Evolutionary conservation across 2,329 filamentous ascomycete species (phyloP), one percentile per base, ranked within the genome.

Genomic region (Aureobasidium pullulans): DNA sequence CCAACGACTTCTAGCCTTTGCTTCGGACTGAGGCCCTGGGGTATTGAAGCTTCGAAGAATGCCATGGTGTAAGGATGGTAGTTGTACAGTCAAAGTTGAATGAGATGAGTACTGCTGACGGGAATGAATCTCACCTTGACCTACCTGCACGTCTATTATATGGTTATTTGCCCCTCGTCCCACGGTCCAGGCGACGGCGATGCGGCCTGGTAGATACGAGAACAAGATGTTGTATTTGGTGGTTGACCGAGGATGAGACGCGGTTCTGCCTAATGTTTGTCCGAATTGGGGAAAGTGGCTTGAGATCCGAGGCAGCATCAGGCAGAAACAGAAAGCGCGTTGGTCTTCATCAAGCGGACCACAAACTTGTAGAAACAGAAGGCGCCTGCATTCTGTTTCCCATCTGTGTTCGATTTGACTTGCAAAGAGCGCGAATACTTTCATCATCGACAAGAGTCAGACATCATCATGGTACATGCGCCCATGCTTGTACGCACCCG

Each of bases 261-360:
- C 37, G 34, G 23, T 52, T 52, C 48, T 52, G 48, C 48, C 48
- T 52, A 19, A 11, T 52, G 48, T 36, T 52, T 52, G 19, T 7
- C 48, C 23, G 6, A 31, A 19, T 36, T 10, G 47, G 32, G 47
- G 16, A 36, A 49, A 40, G 34, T 16, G 48, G 34, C 48, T 34
- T 48, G 44, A 11, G 16, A 7, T 15, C 34, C 31, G 34, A 40
- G 48, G 36, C 48, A 52, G 48, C 48, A 52, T 29, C 48, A 40
- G 48, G 34, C 34, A 52, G 48, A 8, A 13, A 8, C 8, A 36
- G 34, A 40, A 52, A 23, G 36, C 48, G 36, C 9, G 36, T 40
- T 40, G 5, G 6, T 40, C 11, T 11, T n/a, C 34, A 13, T 13
- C 19, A 13, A 29, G 8, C 48, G 36, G 13, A 10, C n/a, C 10